Base-by-base conservation (phyloP, 805 yeast genomes). In the Hanseniaspora hatyaiensis region DNA sequence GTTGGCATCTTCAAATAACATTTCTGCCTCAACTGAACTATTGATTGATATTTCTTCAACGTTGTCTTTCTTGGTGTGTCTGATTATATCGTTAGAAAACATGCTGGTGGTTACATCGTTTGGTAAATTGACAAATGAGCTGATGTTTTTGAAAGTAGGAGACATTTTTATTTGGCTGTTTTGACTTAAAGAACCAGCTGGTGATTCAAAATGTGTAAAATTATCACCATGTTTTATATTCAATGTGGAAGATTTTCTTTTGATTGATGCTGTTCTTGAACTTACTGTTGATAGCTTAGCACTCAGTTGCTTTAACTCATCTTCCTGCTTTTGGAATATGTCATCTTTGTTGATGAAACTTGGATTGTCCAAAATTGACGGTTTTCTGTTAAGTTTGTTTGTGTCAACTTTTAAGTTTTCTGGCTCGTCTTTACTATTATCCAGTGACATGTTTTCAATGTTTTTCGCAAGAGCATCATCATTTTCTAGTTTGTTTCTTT, bases 281-380 rank as follows among this genome's bases (percentile, higher is more conserved):
- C 26, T 40, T 19, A 23, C 24, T 15, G 22, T 8, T n/a, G 47
- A 43, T 11, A 40, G 28, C 28, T 40, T 47, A 5, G 30, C 26
- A 22, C 40, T 32, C 28, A 47, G 29, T n/a, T 40, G 18, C 3
- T 26, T 31, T 19, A 47, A 16, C 36, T 47, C 50, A 13, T 34
- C 15, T 22, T 36, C 42, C 30, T 47, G 50, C 22, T 47, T 20
- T 20, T 33, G 31, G 23, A 47, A 41, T n/a, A 41, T 6, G 18
- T 41, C 47, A 41, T 47, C 50, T 18, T 41, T 42, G 16, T 38
- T 20, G 15, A 41, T 29, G 32, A 47, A 47, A 31, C 42, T 47
- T 47, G 32, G 24, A 26, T 36, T 37, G 9, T n/a, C 18, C 18
- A 36, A 28, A 8, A 41, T 9, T 11, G 42, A 29, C 2, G 40